Evolutionary conservation across 345 rosid species (phyloP).

Genomic region (Syzygium oleosum): DNA sequence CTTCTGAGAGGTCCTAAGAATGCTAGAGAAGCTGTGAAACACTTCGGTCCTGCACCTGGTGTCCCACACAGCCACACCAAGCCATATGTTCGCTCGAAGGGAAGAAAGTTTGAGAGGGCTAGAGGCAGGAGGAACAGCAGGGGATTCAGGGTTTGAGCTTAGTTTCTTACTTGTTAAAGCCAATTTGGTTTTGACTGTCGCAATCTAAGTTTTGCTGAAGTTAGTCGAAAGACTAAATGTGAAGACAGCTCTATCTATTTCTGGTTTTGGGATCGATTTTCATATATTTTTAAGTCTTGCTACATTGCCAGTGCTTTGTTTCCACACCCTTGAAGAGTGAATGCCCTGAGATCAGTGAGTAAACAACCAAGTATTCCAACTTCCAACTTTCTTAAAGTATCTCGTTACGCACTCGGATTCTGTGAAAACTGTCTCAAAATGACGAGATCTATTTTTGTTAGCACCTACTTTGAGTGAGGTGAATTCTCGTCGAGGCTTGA

Average conservation of each 20-base stretch:
- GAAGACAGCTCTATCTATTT: not conserved
- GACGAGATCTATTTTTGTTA: not conserved
- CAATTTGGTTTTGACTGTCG: not conserved
- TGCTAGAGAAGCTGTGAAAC: conserved; percentile 67
- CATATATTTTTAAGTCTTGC: not conserved
- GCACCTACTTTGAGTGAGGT: not conserved
- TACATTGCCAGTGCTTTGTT: not conserved
- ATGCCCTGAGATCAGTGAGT: not conserved
- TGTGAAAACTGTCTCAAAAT: not conserved
- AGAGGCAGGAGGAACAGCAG: conserved; percentile 67
- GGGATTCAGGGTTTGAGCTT: conserved; percentile 53
- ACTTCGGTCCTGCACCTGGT: conserved; percentile 80
- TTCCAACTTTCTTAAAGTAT: not conserved
- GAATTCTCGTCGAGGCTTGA: not conserved
- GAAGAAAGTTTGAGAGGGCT: conserved; percentile 60
- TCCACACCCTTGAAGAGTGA: not conserved
- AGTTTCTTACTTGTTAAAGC: not conserved
- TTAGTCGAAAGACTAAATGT: not conserved
- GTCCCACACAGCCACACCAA: conserved; percentile 74
- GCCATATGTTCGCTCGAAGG: conserved; percentile 56
- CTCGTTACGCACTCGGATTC: not conserved
- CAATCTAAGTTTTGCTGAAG: not conserved
- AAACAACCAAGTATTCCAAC: not conserved
- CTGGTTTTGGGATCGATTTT: not conserved
- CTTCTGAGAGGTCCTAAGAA: conserved; percentile 73